phyloP scores from a whole-genome alignment of 805 yeast genomes.

The Sungouiella thailandica region DNA sequence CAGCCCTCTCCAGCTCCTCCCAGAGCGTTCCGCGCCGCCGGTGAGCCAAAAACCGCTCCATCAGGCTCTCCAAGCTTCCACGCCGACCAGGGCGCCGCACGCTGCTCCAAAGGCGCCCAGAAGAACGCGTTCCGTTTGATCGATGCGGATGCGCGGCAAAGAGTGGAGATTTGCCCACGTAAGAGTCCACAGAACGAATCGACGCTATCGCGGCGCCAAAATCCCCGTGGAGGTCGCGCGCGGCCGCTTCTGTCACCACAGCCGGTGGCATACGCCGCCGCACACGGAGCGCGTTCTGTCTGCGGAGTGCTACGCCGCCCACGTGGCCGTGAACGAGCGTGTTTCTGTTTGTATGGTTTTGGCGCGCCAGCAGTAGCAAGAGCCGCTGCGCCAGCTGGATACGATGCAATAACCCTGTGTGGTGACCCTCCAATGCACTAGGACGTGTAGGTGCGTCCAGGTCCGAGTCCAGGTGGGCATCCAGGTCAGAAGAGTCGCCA shows the following conservation, averaged over 20 bases:
- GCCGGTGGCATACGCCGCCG: conserved; percentile 3
- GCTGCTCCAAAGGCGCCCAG: background rate
- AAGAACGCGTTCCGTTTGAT: background rate
- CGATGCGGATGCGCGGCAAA: conserved; percentile 4
- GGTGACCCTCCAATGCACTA: no score
- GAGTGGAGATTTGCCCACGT: conserved; percentile 8
- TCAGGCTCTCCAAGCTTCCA: background rate
- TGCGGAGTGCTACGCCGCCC: conserved; percentile 16
- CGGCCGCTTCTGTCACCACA: conserved; percentile 1
- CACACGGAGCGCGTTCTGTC: conserved; percentile 31
- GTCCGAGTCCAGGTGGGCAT: background rate
- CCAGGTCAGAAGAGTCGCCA: conserved; percentile 1
- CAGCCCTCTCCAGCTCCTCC: no score
- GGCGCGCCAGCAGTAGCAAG: conserved; percentile 24
- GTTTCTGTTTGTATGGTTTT: conserved; percentile 18
- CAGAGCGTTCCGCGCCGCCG: conserved; percentile 1
- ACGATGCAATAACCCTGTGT: background rate
- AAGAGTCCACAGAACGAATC: conserved; percentile 3
- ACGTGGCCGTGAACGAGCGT: conserved; percentile 8
- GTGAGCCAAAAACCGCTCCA: conserved; percentile 2
- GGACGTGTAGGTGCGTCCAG: no score
- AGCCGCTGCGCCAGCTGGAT: conserved; percentile 13
- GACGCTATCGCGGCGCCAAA: conserved; percentile 5
- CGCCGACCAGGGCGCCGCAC: background rate
- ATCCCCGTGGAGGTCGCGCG: conserved; percentile 4